phyloP scores from a whole-genome alignment of 352 stramenopile species.

The Phytophthora constricta region DNA sequence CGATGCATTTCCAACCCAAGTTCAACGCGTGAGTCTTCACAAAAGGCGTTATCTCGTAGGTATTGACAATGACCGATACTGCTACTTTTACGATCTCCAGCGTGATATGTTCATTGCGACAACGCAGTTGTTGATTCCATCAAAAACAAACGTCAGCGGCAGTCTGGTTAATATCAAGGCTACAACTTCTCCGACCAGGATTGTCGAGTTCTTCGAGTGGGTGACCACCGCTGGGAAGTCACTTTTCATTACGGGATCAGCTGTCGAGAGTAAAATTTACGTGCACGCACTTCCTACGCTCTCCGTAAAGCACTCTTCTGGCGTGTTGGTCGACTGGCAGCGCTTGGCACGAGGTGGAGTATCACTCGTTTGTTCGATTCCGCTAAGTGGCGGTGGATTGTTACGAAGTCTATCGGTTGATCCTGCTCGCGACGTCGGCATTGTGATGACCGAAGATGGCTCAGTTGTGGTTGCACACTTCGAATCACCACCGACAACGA shows the following conservation, averaged over 20 bases:
- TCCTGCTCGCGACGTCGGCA: constrained; percentile 39
- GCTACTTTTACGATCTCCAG: constrained; percentile 51
- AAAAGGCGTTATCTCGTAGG: constrained; percentile 38
- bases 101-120: constrained; percentile 36
- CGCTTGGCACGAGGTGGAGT: constrained; percentile 49
- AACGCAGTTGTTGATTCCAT: constrained; percentile 34
- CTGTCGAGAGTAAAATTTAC: constrained; percentile 28
- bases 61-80: constrained; percentile 50
- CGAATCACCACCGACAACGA: constrained; percentile 35
- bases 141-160: constrained; percentile 11
- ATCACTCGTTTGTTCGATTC: constrained; percentile 34
- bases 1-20: constrained; percentile 31
- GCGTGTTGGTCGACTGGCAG: constrained; percentile 47
- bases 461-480: constrained; percentile 38
- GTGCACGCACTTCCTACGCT: constrained; percentile 58
- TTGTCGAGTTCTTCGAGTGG: constrained; percentile 39
- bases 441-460: constrained; percentile 43
- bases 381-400: constrained; percentile 27
- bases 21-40: constrained; percentile 30
- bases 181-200: constrained; percentile 2
- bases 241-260: constrained; percentile 40
- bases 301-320: constrained; percentile 30
- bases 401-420: constrained; percentile 53
- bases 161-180: constrained; percentile 4
- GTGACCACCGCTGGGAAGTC: constrained; percentile 30